Conservation (phyloP, 192 early-diverging fungal species). For the Backusella luteola region DNA sequence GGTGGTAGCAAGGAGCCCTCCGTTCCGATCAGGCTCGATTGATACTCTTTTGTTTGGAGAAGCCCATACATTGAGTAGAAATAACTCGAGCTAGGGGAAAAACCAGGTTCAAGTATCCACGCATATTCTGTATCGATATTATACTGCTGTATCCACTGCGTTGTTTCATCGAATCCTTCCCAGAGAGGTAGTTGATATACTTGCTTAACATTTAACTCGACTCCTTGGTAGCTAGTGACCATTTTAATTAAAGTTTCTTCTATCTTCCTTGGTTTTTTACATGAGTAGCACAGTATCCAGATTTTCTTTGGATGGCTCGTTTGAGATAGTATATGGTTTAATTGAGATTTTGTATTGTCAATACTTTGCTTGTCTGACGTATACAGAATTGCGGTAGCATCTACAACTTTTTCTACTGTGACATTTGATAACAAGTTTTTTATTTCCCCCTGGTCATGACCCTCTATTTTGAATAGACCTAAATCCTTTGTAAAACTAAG, state of each 20-base stretch:
- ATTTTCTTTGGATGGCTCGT: neutral
- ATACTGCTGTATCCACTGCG: neutral
- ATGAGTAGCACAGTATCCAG: neutral
- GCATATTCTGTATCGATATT: neutral
- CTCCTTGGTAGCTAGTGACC: neutral
- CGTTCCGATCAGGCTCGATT: conserved; percentile 37
- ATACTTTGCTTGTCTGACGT: neutral
- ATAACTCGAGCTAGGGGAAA: neutral
- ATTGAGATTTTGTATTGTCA: neutral
- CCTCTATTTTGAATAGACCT: neutral
- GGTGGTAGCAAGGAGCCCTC: conserved; percentile 32
- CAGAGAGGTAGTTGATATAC: neutral
- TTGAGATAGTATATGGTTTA: neutral
- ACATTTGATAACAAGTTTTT: neutral
- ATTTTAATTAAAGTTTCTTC: neutral
- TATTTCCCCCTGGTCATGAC: neutral
- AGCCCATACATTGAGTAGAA: neutral
- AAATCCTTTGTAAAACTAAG: neutral
- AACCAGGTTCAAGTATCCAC: neutral
- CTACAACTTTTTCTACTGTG: neutral
- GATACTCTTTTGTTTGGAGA: conserved; percentile 43
- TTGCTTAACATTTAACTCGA: neutral
- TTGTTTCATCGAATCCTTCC: neutral
- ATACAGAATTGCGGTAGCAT: neutral
- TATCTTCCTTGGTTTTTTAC: neutral